Base-by-base conservation (phyloP, 768 basidiomycete genomes). In the Agrocybe chaxingu region DNA sequence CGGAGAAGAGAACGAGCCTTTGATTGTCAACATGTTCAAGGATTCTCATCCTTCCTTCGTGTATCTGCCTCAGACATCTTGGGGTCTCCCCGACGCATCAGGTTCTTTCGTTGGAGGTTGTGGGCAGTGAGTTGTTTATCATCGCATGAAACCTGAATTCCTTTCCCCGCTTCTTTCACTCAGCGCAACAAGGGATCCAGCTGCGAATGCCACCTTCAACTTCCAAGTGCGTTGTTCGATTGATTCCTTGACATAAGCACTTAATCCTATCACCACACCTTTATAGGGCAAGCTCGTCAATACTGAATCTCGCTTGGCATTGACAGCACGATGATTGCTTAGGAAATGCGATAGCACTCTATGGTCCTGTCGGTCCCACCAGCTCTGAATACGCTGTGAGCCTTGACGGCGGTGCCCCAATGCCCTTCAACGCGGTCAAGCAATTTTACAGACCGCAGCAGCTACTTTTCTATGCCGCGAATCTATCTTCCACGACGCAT, bases 91-190 rank as follows among this genome's bases (percentile, higher is more conserved):
- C 7, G 47, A 57, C 33, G 57, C 65, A 37, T 11, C 70, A 2
- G 75, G 75, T 13, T 63, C 69, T 42, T 78, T 74, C 57, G 69
- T 61, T 12, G 75, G 75, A 11, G 73, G 75, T 32, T 68, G 72
- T 31, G 76, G 73, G 40, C 78, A 75, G 76, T 72, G 48, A 45
- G 72, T 68, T n/a, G 12, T 7, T 46, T 48, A 24, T 5, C 24
- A 24, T 24, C 24, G 24, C 24, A 24, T 24, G 5, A 24, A 24
- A 24, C 5, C 24, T 5, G 24, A 24, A 24, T 24, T 24, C 24
- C 24, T 24, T 24, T 3, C 24, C 24, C 24, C 5, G 3, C 5
- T 5, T 24, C 24, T 24, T 24, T 24, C 24, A 5, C 24, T 24
- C 24, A 24, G 24, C 5, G 24, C 24, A 3, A 24, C 24, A 24